Evolutionary conservation across 2,329 filamentous ascomycete genomes (phyloP), one percentile per base, ranked within the genome.

Genomic region (Penicillium hesseltinei): DNA sequence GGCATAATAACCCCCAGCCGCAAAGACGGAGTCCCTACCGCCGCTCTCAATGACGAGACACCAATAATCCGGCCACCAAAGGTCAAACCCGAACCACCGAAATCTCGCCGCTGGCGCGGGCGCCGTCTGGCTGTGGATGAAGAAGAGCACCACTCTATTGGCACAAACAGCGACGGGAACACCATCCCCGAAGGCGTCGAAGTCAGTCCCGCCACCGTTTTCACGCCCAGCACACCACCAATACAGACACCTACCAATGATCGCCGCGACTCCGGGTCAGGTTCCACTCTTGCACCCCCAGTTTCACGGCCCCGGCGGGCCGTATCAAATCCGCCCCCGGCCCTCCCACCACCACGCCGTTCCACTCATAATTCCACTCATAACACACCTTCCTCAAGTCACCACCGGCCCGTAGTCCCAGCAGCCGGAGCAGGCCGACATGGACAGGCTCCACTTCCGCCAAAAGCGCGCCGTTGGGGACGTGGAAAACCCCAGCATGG

Each of bases 1-100:
- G 91, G 89, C 1, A 85, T 93, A 23, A 87, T 92, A 67, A 92
- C 91, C 19, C 91, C 90, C 6, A 91, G 90, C 70, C 82, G 88
- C 46, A 75, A 72, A 56, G 69, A 74, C 46, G 85, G 69, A 51
- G 48, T 62, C 55, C 44, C 58, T 46, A 45, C 51, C 53, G 31
- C 59, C 62, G 62, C 66, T 60, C 47, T 66, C 53, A 52, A 51
- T 56, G 40, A 66, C 42, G 63, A 59, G 25, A 54, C 66, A 5
- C 63, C 63, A 27, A 57, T 39, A 42, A 52, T 62, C 40, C 63
- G 59, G 39, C 59, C 54, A 56, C 58, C 65, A 36, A 75, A 74
- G 61, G 55, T 72, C 46, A 76, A 74, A 58, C 75, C 75, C n/a
- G 69, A 72, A 23, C 74, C 74, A 3, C 77, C 77, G 3, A 78